Evolutionary conservation across 202 grass and related monocot species (phyloP).

Genomic region (Zoysia matrella): DNA sequence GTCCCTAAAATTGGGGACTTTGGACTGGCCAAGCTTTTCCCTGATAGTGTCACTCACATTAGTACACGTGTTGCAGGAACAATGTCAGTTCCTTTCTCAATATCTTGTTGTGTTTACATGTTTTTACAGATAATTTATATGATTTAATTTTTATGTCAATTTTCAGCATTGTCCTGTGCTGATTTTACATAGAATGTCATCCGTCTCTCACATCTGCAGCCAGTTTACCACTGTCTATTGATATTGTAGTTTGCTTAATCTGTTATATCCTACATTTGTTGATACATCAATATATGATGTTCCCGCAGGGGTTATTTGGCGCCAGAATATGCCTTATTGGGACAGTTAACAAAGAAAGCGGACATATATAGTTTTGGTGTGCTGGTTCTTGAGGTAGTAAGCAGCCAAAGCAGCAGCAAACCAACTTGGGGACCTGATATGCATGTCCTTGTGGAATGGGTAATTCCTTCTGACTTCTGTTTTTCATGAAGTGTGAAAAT

Average conservation of each 20-base stretch:
- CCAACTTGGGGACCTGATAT: conserved; percentile 59
- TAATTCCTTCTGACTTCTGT: conserved; percentile 35
- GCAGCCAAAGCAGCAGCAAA: conserved; percentile 61
- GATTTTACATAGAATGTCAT: not conserved
- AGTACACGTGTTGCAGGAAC: conserved; percentile 74
- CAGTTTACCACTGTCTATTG: conserved; percentile 1
- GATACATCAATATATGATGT: conserved; percentile 28
- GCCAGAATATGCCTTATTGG: conserved; percentile 71
- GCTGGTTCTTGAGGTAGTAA: conserved; percentile 67
- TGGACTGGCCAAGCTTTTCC: conserved; percentile 72
- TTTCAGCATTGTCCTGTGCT: conserved; percentile 5
- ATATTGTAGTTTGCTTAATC: conserved; percentile 27
- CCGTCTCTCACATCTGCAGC: not conserved
- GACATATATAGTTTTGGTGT: conserved; percentile 80
- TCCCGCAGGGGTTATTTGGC: conserved; percentile 68
- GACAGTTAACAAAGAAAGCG: conserved; percentile 78
- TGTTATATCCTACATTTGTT: not conserved
- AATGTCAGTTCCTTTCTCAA: conserved; percentile 49
- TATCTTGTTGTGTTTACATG: conserved; percentile 19
- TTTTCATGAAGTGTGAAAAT: not conserved
- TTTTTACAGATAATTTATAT: not conserved
- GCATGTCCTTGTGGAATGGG: conserved; percentile 71
- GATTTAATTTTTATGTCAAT: conserved; percentile 2
- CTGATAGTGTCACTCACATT: conserved; percentile 65
- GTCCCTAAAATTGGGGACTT: conserved; percentile 77